Conservation (phyloP, 1,139 yeast species). For the Suhomyces terraborum region DNA sequence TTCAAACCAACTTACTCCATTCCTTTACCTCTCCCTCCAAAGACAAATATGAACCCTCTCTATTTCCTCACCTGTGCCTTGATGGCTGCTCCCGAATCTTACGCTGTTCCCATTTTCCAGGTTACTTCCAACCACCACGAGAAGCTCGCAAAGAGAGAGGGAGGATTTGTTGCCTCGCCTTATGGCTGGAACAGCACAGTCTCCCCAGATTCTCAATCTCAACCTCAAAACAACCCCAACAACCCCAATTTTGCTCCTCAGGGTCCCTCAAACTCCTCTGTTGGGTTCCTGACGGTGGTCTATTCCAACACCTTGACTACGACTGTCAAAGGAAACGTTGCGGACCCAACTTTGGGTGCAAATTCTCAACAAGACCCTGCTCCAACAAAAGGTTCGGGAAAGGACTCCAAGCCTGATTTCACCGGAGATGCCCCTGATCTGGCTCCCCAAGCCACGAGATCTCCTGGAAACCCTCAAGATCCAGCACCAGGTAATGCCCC, state of each 20-base stretch:
- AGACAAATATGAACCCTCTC: slow-evolving; percentile 13
- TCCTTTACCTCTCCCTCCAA: slow-evolving; percentile 4
- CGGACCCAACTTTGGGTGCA: slow-evolving; percentile 4
- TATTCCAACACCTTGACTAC: background rate
- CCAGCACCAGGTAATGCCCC: background rate
- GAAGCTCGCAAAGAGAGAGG: slow-evolving; percentile 7
- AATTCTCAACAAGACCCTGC: background rate
- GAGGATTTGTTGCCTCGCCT: slow-evolving; percentile 8
- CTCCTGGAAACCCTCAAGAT: background rate
- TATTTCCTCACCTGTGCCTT: slow-evolving; percentile 9
- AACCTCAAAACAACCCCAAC: background rate
- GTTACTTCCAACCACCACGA: background rate
- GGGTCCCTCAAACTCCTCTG: background rate
- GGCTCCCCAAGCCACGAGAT: background rate
- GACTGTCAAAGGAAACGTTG: background rate
- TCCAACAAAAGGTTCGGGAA: background rate
- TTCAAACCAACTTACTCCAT: slow-evolving; percentile 13
- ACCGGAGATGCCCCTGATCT: too few relatives aligned
- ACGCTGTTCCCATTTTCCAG: slow-evolving; percentile 7
- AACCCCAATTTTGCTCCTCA: background rate
- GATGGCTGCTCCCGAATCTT: background rate
- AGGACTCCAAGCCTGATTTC: background rate
- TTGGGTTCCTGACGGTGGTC: background rate
- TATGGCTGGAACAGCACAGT: slow-evolving; percentile 11
- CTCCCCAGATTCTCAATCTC: background rate